phyloP scores from a whole-genome alignment of 805 yeast species.

The Suhomyces kilbournensis region DNA sequence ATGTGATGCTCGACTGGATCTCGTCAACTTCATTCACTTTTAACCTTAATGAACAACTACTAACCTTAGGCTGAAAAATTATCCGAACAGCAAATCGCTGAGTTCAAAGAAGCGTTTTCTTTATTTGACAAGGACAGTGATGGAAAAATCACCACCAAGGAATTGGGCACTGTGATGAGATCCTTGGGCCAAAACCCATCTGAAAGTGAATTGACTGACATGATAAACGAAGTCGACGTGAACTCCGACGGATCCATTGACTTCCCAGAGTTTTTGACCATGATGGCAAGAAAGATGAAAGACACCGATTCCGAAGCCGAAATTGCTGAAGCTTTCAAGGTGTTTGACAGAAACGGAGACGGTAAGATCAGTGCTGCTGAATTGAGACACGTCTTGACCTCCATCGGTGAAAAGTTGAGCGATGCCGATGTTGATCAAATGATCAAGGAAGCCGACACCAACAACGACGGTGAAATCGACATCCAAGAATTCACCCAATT shows the following conservation, averaged over 20 bases:
- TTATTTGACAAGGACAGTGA: conserved; percentile 95
- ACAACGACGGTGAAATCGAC: conserved; percentile 96
- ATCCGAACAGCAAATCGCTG: conserved; percentile 94
- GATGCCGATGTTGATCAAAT: conserved; percentile 97
- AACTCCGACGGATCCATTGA: conserved; percentile 80
- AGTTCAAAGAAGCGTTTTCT: conserved; percentile 96
- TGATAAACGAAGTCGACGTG: conserved; percentile 95
- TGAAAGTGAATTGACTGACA: conserved; percentile 91
- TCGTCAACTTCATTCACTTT: neutral
- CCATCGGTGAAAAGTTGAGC: conserved; percentile 94
- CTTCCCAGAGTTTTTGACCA: conserved; percentile 47
- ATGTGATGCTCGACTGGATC: neutral
- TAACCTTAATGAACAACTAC: neutral
- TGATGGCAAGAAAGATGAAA: conserved; percentile 66
- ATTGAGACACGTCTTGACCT: conserved; percentile 92
- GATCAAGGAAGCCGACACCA: conserved; percentile 93
- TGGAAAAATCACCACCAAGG: conserved; percentile 94
- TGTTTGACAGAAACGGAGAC: conserved; percentile 93
- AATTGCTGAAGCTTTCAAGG: conserved; percentile 95
- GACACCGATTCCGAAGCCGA: conserved; percentile 97
- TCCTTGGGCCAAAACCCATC: conserved; percentile 97
- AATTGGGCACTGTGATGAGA: conserved; percentile 97
- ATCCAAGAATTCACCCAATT: conserved; percentile 94
- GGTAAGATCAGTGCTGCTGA: conserved; percentile 97
- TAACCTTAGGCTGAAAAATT: conserved; percentile 72